Base-by-base conservation (phyloP, 306 rosid genomes). In the Corylus avellana region DNA sequence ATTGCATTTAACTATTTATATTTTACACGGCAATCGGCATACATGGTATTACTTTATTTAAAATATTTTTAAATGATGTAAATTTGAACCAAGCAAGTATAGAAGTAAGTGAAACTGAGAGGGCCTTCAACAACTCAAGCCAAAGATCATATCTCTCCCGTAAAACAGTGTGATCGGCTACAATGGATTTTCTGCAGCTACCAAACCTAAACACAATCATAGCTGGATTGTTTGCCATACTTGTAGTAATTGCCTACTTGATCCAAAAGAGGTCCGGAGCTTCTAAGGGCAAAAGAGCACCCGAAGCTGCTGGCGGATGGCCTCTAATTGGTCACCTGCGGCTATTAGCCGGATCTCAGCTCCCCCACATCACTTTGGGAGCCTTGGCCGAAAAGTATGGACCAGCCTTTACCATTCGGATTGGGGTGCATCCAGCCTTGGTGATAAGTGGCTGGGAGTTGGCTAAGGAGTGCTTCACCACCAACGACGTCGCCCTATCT, bases 241-340 rank as follows among this genome's bases (percentile, higher is more conserved):
- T 86, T 3, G 5, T 85, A 32, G 35, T 22, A 14, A 27, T 83
- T 47, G 62, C 53, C 18, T 79, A 64, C 88, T 80, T 32, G 2
- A 1, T 55, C 3, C 42, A 46, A 12, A 78, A 0, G 18, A 66
- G 63, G 51, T 49, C 50, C 5, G 18, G 14, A 11, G 27, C 78
- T 49, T 11, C 14, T 25, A 70, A 47, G 35, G 17, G 4, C 47
- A 74, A 59, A 14, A 74, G 68, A 62, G 81, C 84, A 59, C 94
- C 92, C 1, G 75, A 86, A 79, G 88, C 86, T 3, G 53, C 79
- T 0, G 92, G 94, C 2, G 90, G 90, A 1, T 90, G 93, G 97
- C 97, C 97, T 12, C 20, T 92, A 18, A 77, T 92, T 18, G 97
- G 97, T 14, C 93, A 92, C 37, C 85, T 92, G 32, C 81, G 4